Conservation (phyloP, 305 asterid species). For the Rubia tinctorum region DNA sequence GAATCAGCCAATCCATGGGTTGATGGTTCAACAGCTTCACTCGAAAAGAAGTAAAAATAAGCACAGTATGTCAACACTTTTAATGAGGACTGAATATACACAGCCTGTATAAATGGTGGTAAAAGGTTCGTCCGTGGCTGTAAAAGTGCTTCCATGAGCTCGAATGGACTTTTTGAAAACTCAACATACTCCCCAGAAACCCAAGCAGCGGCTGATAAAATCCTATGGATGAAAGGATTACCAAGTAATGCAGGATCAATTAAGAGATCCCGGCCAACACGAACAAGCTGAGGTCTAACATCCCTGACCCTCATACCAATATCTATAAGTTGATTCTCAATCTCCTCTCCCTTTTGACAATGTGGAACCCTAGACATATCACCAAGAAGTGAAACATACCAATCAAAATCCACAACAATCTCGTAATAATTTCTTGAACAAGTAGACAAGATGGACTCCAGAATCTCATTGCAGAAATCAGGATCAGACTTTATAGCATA, state of each 20-base stretch:
- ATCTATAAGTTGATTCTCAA: conserved; percentile 79
- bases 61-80: conserved; percentile 72
- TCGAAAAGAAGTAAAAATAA: conserved; percentile 43
- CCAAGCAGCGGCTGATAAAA: conserved; percentile 91
- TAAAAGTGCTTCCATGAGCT: conserved; percentile 81
- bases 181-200: conserved; percentile 85
- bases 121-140: conserved; percentile 87
- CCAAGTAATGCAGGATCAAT: conserved; percentile 98
- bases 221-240: conserved; percentile 60
- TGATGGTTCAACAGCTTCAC: conserved; percentile 36
- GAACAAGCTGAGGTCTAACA: conserved; percentile 83
- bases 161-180: conserved; percentile 78
- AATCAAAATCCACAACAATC: conserved; percentile 77
- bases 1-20: conserved; percentile 30
- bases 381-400: conserved; percentile 84
- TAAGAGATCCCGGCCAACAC: conserved; percentile 75
- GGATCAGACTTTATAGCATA: conserved; percentile 91
- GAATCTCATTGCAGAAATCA: conserved; percentile 81
- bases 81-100: conserved; percentile 79
- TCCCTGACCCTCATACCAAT: conserved; percentile 95
- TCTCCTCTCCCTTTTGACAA: conserved; percentile 82
- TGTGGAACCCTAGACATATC: conserved; percentile 88
- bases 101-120: conserved; percentile 70
- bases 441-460: conserved; percentile 61
- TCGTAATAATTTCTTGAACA: conserved; percentile 81